These are phyloP conservation scores for Entomophthora muscae DNA, from an alignment of 371 early-diverging fungal genomes.

Conservation along the genomic window DNA sequence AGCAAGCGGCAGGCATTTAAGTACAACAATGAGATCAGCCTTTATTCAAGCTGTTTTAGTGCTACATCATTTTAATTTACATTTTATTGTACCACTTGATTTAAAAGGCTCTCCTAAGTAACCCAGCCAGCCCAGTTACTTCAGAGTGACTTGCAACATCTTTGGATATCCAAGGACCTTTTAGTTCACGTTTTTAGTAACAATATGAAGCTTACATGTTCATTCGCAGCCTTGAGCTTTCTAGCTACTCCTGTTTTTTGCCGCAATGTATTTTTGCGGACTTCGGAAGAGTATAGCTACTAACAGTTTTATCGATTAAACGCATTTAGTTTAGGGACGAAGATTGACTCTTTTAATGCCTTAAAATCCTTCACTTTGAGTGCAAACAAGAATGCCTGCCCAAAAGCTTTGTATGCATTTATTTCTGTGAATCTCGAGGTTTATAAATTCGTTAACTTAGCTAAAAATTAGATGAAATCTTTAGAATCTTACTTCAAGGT, in stretches of 20 bases:
- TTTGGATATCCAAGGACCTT: not conserved
- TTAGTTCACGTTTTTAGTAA: not conserved
- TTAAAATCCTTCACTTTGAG: not conserved
- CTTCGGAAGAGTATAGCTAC: not conserved
- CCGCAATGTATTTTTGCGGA: not conserved
- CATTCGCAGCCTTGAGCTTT: not conserved
- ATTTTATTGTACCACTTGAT: too few species aligned
- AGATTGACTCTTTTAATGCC: not conserved
- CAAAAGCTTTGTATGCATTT: not conserved
- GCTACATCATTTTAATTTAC: too few species aligned
- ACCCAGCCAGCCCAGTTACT: too few species aligned
- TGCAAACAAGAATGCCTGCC: not conserved
- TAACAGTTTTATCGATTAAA: not conserved
- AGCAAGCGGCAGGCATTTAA: too few species aligned
- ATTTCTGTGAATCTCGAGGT: not conserved
- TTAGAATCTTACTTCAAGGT: not conserved
- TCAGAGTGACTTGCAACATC: not conserved
- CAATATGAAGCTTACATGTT: not conserved
- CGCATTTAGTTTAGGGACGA: not conserved
- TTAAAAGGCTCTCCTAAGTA: too few species aligned
- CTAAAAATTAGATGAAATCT: not conserved
- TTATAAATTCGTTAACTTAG: not conserved
- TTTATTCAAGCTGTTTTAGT: too few species aligned
- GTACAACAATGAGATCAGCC: too few species aligned
- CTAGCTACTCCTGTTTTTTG: not conserved